Conservation (phyloP, 2,329 filamentous ascomycete genomes). For the Metarhizium brunneum region DNA sequence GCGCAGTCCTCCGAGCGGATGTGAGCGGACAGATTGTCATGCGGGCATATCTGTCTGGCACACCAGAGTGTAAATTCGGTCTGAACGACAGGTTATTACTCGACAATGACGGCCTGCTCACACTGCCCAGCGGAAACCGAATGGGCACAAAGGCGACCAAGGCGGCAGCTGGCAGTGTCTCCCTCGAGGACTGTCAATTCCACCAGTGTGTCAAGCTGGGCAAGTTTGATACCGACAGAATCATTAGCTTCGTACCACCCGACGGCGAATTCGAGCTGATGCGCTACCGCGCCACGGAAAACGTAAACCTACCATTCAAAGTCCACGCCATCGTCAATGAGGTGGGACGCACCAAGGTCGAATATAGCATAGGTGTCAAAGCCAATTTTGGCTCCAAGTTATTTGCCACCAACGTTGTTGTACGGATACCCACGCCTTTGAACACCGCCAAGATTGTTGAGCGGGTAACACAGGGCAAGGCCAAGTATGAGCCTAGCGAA, state of each 20-base stretch:
- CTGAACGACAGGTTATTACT: constrained; percentile 90
- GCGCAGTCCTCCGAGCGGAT: constrained; percentile 87
- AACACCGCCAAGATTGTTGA: constrained; percentile 94
- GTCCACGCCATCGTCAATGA: constrained; percentile 98
- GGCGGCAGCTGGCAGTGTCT: constrained; percentile 90
- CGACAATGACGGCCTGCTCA: constrained; percentile 62
- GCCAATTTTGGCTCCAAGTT: constrained; percentile 95
- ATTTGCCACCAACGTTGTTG: constrained; percentile 91
- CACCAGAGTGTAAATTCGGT: constrained; percentile 97
- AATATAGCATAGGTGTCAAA: constrained; percentile 96
- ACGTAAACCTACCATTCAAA: constrained; percentile 97
- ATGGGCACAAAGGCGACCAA: constrained; percentile 84
- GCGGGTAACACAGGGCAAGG: constrained; percentile 89
- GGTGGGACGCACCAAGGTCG: constrained; percentile 91
- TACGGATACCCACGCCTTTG: constrained; percentile 88
- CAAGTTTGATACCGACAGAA: constrained; percentile 92
- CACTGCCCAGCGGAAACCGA: constrained; percentile 64
- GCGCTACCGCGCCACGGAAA: constrained; percentile 96
- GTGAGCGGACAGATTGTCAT: constrained; percentile 97
- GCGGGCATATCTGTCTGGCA: constrained; percentile 94
- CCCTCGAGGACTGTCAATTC: constrained; percentile 95
- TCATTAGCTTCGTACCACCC: constrained; percentile 93
- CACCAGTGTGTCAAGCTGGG: constrained; percentile 98
- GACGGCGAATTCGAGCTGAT: constrained; percentile 98
- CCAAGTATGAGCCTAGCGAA: constrained; percentile 95